Conservation (phyloP, 495 filamentous ascomycete genomes). For the Astrothelium macrocarpum region DNA sequence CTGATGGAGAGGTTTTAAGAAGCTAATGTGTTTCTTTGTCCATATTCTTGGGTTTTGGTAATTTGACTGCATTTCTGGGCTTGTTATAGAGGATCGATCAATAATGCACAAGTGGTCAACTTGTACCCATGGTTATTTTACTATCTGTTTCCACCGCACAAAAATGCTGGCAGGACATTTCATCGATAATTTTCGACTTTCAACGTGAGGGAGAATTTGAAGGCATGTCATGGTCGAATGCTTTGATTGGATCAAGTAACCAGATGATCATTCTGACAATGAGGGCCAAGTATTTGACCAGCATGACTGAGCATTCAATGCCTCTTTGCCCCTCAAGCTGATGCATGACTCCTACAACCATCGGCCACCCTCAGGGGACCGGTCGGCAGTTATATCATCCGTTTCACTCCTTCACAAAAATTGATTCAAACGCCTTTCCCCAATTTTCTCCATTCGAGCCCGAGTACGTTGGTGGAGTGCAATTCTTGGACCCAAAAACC, state of each 20-base stretch:
- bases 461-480: not conserved
- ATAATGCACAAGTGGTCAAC: too few relatives aligned
- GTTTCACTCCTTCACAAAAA: not conserved
- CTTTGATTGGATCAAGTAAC: too few relatives aligned
- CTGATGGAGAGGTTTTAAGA: slow-evolving; percentile 76
- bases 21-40: too few relatives aligned
- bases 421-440: not conserved
- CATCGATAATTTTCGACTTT: too few relatives aligned
- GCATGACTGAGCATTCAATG: not conserved
- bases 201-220: too few relatives aligned
- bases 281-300: not conserved
- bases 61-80: too few relatives aligned
- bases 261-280: not conserved
- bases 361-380: not conserved
- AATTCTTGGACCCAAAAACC: not conserved
- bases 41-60: not conserved
- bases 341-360: not conserved
- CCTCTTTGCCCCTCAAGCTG: not conserved
- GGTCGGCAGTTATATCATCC: not conserved
- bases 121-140: too few relatives aligned
- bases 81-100: too few relatives aligned
- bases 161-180: too few relatives aligned
- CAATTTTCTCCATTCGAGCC: too few relatives aligned
- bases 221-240: too few relatives aligned
- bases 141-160: too few relatives aligned